Evolutionary conservation across 2,329 filamentous ascomycete species (phyloP), one percentile per base, ranked within the genome.

Genomic region (Diaporthe longicolla): DNA sequence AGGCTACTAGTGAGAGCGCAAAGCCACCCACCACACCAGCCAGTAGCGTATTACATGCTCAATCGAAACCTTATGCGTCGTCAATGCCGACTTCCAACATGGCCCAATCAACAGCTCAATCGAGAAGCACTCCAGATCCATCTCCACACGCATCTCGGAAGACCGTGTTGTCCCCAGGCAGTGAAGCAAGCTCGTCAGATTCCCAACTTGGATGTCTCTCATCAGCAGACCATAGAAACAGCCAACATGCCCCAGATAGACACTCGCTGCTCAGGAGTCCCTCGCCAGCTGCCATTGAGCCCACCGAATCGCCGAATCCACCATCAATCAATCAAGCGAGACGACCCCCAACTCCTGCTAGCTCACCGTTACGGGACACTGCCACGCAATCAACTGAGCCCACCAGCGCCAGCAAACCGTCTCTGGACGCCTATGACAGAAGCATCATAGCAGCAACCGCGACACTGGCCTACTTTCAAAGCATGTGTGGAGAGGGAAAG

Each of bases 371-470:
- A 2, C 21, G 45, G 7, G 45, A 50, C n/a, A 10, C 19, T n/a
- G 9, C 7, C 7, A 3, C 10, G 4, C 21, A 4, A n/a, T 50
- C 45, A 50, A 50, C 21, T 50, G 45, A n/a, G 8, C 8, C 45
- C 3, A 50, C 21, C 21, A 29, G 40, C 40, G 13, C 40, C 13
- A 43, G 0, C 40, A 2, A 17, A 43, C 11, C 35, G 35, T 40
- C 35, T 59, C 35, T n/a, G 19, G 58, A 45, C 21, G 8, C 37
- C 11, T 21, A 63, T 24, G 29, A 63, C 17, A 45, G 9, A 15
- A 45, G 24, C 17, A 63, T 63, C 37, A 63, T 63, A 45, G 59
- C 59, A 45, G 59, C 59, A n/a, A 45, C 59, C 4, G 59, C 59
- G 9, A 63, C 59, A 1, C 26, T 63, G 24, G 40, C 59, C 24